Evolutionary conservation across 2,329 filamentous ascomycete species (phyloP), one percentile per base, ranked within the genome.

Genomic region (Phaeosphaeria sp.): DNA sequence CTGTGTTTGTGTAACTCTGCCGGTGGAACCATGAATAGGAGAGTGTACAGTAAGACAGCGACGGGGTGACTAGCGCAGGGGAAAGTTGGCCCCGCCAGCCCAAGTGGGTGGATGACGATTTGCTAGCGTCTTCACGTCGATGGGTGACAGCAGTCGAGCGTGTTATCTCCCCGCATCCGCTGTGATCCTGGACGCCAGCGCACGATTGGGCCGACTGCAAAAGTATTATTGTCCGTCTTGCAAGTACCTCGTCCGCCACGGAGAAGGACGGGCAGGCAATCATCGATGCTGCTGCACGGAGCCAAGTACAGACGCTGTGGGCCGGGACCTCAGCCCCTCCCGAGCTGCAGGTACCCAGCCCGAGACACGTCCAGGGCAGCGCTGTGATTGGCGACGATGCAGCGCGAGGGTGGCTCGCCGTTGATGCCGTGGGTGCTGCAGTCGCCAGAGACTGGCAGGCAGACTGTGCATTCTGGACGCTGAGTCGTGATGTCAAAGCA

Each of bases 111-210:
- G 44, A 56, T 55, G 56, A 48, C 62, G 60, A 66, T 64, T 66
- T 49, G 66, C 13, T 63, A 67, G 66, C 66, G 65, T 61, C 59
- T 59, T 66, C 59, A 63, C 48, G 58, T 56, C n/a, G n/a, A n/a
- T n/a, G 56, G 21, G 59, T 63, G 48, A 58, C 58, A 55, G 61
- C 59, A 36, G 30, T 17, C 42, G 21, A 22, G 25, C 33, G n/a
- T 18, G 30, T 36, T 13, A 13, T 36, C 22, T 52, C 62, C 64
- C 57, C 64, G 63, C 60, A 60, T 58, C 20, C 20, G 30, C 54
- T 44, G 49, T 60, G 30, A 42, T 44, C n/a, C 43, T 39, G 46
- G 50, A 48, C 41, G 27, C 47, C 27, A 42, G 50, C 43, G 46
- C 43, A 20, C 47, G 46, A 56, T 56, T 54, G 51, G 18, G 18